phyloP scores from a whole-genome alignment of 2,329 filamentous ascomycete species.

The Microsporum audouinii region DNA sequence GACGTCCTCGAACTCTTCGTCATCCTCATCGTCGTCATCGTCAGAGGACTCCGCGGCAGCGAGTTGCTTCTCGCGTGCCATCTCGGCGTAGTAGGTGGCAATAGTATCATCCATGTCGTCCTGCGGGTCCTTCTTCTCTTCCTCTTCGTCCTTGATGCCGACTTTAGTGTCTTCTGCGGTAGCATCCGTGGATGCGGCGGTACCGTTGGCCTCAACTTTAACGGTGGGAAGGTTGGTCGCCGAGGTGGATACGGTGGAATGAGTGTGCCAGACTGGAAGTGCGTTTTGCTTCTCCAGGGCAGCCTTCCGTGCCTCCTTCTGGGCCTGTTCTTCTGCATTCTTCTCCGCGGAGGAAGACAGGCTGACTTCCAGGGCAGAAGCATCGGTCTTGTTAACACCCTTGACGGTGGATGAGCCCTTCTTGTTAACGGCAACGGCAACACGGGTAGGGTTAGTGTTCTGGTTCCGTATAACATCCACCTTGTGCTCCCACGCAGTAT shows the following conservation, averaged over 20 bases:
- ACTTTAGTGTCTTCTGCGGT: constrained; percentile 17
- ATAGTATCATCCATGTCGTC: constrained; percentile 37
- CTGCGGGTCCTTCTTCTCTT: constrained; percentile 32
- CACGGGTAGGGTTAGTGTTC: constrained; percentile 31
- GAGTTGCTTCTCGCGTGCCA: constrained; percentile 33
- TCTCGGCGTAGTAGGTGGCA: constrained; percentile 37
- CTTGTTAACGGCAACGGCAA: constrained; percentile 31
- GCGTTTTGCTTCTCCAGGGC: constrained; percentile 42
- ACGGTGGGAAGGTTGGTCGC: constrained; percentile 8
- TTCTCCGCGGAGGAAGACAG: constrained; percentile 40
- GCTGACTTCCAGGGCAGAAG: constrained; percentile 37
- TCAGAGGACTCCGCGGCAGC: constrained; percentile 31
- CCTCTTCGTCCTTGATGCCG: constrained; percentile 22
- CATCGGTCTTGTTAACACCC: constrained; percentile 34
- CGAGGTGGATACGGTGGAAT: constrained; percentile 34
- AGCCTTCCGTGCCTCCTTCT: constrained; percentile 38
- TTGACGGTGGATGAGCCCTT: constrained; percentile 27
- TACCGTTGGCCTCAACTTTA: constrained; percentile 12
- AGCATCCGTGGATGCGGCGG: background rate
- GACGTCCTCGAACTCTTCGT: constrained; percentile 18
- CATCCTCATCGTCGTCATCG: constrained; percentile 17
- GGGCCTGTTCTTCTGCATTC: constrained; percentile 38
- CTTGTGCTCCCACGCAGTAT: constrained; percentile 39
- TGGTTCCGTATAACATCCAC: constrained; percentile 36
- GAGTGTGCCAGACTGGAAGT: constrained; percentile 43